Percentiles rank a stretch among this genome's conserved stretches.
Conservation (phyloP, 441 rosid genomes). For the Erodium chrysanthum region DNA sequence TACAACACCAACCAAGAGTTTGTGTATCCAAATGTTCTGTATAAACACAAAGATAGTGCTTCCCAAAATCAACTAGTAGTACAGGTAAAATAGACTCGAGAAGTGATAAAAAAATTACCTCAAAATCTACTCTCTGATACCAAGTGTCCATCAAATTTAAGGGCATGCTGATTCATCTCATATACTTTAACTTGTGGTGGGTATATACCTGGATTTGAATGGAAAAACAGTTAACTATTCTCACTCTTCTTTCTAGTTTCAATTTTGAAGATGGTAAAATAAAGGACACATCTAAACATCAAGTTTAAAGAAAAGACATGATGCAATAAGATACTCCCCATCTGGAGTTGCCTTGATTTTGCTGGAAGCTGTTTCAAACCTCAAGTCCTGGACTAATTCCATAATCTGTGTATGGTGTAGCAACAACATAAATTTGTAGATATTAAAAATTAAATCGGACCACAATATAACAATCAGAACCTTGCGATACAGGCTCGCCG, state of each 20-base stretch:
- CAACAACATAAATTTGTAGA: background rate
- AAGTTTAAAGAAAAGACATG: conserved; percentile 34
- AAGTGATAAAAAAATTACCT: conserved; percentile 30
- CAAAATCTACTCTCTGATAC: conserved; percentile 74
- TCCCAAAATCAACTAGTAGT: background rate
- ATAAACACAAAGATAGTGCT: too few relatives aligned
- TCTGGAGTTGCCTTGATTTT: conserved; percentile 70
- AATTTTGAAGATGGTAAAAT: background rate
- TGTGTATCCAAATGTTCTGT: too few relatives aligned
- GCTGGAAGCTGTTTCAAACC: conserved; percentile 68
- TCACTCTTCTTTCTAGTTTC: background rate
- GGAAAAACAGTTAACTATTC: background rate
- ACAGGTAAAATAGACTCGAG: background rate
- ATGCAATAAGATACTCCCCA: conserved; percentile 68
- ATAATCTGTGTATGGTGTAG: conserved; percentile 36
- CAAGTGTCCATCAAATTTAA: conserved; percentile 88
- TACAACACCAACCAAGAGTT: background rate
- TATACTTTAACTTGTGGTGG: conserved; percentile 89
- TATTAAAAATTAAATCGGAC: too few relatives aligned
- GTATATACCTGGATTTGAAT: conserved; percentile 46
- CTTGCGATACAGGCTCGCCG: conserved; percentile 32
- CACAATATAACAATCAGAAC: background rate
- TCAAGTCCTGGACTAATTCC: conserved; percentile 63
- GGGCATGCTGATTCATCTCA: conserved; percentile 43
- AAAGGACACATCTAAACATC: background rate